Percentiles rank a stretch among this genome's conserved stretches.
phyloP scores from a whole-genome alignment of 202 grass and related monocot species.

The Zoysia matrella region DNA sequence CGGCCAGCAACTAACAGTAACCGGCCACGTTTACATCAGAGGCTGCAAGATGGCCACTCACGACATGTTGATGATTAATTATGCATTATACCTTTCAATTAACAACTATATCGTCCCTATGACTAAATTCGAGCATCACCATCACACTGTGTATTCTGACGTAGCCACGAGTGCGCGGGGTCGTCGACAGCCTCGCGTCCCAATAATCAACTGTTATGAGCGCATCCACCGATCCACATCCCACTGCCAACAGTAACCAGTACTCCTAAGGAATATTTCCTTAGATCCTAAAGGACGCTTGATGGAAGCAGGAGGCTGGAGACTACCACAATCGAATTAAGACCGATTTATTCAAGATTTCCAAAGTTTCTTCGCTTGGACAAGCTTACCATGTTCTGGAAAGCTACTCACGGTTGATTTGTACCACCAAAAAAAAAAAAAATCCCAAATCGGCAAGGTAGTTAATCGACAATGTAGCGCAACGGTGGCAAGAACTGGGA shows the following conservation, averaged over 20 bases:
- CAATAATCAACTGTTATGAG: conserved; percentile 25
- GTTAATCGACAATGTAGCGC: too few relatives aligned
- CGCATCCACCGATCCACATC: conserved; percentile 18
- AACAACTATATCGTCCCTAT: background rate
- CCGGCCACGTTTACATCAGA: background rate
- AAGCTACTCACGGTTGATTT: too few relatives aligned
- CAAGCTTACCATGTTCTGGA: too few relatives aligned
- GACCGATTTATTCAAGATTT: background rate
- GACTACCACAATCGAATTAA: background rate
- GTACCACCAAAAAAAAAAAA: too few relatives aligned
- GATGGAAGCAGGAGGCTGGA: background rate
- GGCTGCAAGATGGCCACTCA: conserved; percentile 7
- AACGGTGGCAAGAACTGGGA: background rate
- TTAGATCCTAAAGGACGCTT: background rate
- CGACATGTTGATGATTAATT: conserved; percentile 7
- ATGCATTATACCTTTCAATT: background rate
- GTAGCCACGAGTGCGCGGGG: background rate
- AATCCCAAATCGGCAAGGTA: too few relatives aligned
- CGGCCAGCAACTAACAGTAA: conserved; percentile 2
- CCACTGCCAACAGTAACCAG: background rate
- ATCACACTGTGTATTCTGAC: conserved; percentile 20
- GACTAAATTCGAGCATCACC: background rate
- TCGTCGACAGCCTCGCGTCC: background rate
- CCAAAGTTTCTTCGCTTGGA: too few relatives aligned
- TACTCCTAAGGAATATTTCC: background rate